A percentile compares a stretch with the other conserved stretches of the same genome.
These are phyloP conservation scores for cucumber (Cucumis sativus) DNA, from an alignment of 306 rosid species.

Conservation along the genomic window DNA sequence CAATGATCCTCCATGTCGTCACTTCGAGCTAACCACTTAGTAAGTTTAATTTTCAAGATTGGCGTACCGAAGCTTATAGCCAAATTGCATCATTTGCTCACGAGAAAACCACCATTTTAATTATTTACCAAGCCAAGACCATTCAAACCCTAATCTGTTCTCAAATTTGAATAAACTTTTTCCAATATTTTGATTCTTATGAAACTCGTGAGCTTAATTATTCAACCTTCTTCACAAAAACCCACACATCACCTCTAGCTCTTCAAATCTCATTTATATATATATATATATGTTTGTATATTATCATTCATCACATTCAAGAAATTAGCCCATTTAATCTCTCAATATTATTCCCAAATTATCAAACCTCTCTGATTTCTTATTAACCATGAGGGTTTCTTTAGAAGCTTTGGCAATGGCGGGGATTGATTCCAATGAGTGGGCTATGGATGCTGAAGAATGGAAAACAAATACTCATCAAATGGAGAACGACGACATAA, in stretches of 20 bases:
- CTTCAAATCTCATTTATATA: not conserved
- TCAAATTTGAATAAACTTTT: not conserved
- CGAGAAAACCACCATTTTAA: not conserved
- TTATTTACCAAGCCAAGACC: not conserved
- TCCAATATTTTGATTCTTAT: not conserved
- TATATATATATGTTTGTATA: not conserved
- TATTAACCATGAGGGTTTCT: no score
- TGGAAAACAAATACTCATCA: no score
- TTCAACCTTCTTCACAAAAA: not conserved
- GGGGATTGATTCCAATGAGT: no score
- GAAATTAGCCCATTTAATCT: not conserved
- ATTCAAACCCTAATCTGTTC: not conserved
- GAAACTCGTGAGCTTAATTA: not conserved
- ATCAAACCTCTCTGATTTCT: not conserved
- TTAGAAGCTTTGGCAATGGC: no score
- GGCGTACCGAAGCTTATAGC: not conserved
- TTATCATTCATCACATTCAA: not conserved
- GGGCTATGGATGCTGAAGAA: no score
- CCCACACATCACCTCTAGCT: not conserved
- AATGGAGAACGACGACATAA: no score
- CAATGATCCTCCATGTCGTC: no score
- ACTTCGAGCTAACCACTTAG: not conserved
- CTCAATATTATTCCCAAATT: not conserved
- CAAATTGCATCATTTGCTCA: not conserved
- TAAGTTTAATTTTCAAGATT: not conserved